Percentiles rank a stretch among this genome's conserved stretches.
Conservation (phyloP, 2,329 filamentous ascomycete genomes). For the Orbilia ellipsospora region DNA sequence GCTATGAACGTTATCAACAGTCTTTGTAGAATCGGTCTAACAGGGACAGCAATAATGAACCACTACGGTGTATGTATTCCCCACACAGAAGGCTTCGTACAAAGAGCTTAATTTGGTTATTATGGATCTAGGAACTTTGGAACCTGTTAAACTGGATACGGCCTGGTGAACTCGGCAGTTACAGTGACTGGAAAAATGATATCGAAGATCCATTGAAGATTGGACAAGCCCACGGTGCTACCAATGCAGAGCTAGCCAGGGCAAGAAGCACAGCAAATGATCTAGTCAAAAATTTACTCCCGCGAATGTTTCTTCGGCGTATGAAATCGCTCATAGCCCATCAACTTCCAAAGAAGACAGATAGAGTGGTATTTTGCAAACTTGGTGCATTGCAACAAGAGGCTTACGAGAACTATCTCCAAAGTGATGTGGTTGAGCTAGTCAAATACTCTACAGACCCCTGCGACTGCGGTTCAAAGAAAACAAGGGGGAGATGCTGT, state of each 20-base stretch:
- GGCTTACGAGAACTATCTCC: conserved; percentile 85
- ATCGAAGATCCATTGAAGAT: conserved; percentile 83
- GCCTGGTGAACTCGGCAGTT: conserved; percentile 74
- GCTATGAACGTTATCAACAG: conserved; percentile 92
- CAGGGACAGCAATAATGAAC: conserved; percentile 96
- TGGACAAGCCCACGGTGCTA: conserved; percentile 61
- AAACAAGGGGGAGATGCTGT: conserved; percentile 85
- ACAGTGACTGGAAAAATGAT: conserved; percentile 79
- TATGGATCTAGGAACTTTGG: conserved; percentile 79
- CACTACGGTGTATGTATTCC: conserved; percentile 73
- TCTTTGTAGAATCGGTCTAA: conserved; percentile 90
- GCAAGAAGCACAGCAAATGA: conserved; percentile 84
- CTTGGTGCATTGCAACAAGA: conserved; percentile 82
- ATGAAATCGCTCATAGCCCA: conserved; percentile 93
- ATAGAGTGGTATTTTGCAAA: conserved; percentile 93
- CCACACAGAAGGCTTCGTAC: too few relatives aligned
- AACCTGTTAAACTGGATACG: conserved; percentile 96
- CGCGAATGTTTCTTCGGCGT: conserved; percentile 87
- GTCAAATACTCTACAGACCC: conserved; percentile 75
- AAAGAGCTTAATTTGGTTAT: too few relatives aligned
- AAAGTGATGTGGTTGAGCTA: conserved; percentile 74
- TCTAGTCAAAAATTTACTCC: conserved; percentile 86
- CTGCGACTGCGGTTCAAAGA: conserved; percentile 77
- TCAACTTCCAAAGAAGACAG: conserved; percentile 93
- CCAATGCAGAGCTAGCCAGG: conserved; percentile 61